Percentiles rank a stretch among this genome's conserved stretches.
Evolutionary conservation across 208 protist genomes (phyloP).

Genomic region (Leishmania arabica): DNA sequence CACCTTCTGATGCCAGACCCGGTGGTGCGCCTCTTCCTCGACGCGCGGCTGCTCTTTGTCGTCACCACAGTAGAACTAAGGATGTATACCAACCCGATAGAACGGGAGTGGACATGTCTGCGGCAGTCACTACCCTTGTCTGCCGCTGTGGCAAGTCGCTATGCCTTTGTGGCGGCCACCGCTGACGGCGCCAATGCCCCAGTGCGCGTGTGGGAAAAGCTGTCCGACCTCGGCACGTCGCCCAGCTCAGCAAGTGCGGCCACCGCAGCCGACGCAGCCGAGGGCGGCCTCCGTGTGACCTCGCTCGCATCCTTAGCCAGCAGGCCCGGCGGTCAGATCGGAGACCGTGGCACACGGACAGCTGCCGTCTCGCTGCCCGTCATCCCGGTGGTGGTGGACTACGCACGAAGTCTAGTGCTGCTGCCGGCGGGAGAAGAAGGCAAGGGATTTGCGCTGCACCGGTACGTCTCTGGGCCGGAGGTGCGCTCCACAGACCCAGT

Average conservation of each 20-base stretch:
- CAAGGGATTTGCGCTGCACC: slow-evolving; percentile 50
- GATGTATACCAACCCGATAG: slow-evolving; percentile 48
- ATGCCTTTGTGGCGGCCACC: background rate
- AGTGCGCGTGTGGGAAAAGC: slow-evolving; percentile 4
- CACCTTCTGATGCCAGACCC: slow-evolving; percentile 17
- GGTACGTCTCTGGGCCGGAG: slow-evolving; percentile 39
- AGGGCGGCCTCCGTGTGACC: background rate
- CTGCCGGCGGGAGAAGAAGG: slow-evolving; percentile 24
- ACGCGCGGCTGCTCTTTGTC: slow-evolving; percentile 40
- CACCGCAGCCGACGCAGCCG: slow-evolving; percentile 1
- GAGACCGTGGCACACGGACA: background rate
- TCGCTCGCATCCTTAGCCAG: background rate
- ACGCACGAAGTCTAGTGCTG: slow-evolving; percentile 42
- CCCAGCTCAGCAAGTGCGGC: background rate
- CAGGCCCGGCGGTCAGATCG: background rate
- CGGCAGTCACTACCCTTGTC: slow-evolving; percentile 15
- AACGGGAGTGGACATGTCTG: slow-evolving; percentile 27
- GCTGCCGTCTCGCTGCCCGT: slow-evolving; percentile 4
- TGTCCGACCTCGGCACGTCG: background rate
- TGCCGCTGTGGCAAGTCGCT: slow-evolving; percentile 9
- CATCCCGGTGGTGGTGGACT: slow-evolving; percentile 46
- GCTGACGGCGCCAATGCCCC: background rate
- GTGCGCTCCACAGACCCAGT: background rate
- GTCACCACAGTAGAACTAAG: slow-evolving; percentile 36
- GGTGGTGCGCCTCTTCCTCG: slow-evolving; percentile 35